Percentiles rank a stretch among this genome's conserved stretches.
phyloP scores from a whole-genome alignment of 2,329 filamentous ascomycete species.

The Aciculosporium take region DNA sequence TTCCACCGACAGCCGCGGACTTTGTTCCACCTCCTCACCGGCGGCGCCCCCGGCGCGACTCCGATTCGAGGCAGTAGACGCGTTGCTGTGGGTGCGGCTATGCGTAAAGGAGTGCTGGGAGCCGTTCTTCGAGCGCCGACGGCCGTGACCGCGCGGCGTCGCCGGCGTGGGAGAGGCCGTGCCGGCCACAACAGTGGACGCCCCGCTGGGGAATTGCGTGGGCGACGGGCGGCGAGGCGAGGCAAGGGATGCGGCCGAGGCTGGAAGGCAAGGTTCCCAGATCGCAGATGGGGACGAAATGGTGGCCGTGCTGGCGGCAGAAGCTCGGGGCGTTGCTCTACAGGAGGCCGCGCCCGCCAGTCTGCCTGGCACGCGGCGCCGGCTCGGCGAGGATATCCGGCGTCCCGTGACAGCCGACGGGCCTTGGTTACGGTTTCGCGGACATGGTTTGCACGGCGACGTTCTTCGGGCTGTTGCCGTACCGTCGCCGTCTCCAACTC shows the following conservation, averaged over 20 bases:
- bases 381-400: conserved; percentile 27
- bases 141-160: conserved; percentile 8
- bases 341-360: conserved; percentile 8
- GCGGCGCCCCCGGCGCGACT: too few species aligned
- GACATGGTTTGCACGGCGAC: conserved; percentile 11
- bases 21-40: conserved; percentile 15
- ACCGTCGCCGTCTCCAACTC: conserved; percentile 7
- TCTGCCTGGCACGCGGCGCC: conserved; percentile 17
- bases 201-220: conserved; percentile 28
- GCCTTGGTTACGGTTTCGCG: conserved; percentile 19
- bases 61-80: conserved; percentile 27
- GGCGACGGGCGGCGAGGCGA: conserved; percentile 22
- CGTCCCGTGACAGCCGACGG: conserved; percentile 22
- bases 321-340: conserved; percentile 7
- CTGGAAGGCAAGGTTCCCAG: conserved; percentile 9
- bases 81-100: conserved; percentile 30
- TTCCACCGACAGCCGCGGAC: conserved; percentile 45
- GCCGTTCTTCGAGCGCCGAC: conserved; percentile 7
- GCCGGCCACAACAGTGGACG: conserved; percentile 8
- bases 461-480: conserved; percentile 13
- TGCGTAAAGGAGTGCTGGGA: conserved; percentile 15
- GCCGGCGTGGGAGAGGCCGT: conserved; percentile 12
- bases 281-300: conserved; percentile 4
- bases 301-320: conserved; percentile 24
- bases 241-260: conserved; percentile 20